Evolutionary conservation across 257 asterid species (phyloP), one percentile per base, ranked within the genome.

Genomic region (Solanum etuberosum): DNA sequence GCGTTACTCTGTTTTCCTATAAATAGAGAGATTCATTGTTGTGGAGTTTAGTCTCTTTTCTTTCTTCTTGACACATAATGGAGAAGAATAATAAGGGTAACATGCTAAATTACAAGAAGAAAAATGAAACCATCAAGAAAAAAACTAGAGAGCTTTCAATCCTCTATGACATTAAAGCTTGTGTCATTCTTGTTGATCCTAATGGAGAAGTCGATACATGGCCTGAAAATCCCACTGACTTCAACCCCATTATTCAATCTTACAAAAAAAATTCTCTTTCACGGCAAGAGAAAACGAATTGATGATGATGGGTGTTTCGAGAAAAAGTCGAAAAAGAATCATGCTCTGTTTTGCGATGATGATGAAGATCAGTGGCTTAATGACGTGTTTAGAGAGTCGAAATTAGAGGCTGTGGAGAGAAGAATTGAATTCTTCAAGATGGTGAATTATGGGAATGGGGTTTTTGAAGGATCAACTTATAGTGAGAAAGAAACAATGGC

Each of bases 191-290:
- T 29, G 5, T 78, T 37, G 88, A 34, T n/a, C 78, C 76, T 4
- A 23, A 78, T 5, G 88, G 86, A 15, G 32, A 25, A 29, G 13
- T 88, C 23, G 37, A 73, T 5, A 68, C 88, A 3, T 88, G 90
- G 88, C 88, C 90, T 2, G 88, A 88, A 65, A 88, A 85, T 40
- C 70, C 25, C 14, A 1, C 9, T 4, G 90, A 84, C 1, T 51
- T 76, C 27, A 21, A 74, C 32, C 38, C 84, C 20, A 63, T 83
- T 74, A 7, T 71, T 18, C 8, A 37, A 31, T 46, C 18, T 20
- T 83, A 72, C 65, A 57, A 86, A 12, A 37, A 23, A 48, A n/a
- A 48, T n/a, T 32, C 34, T 32, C 34, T 32, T 32, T 32, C 34
- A 32, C 34, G 3, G 34, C 34, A 32, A 32, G 34, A 27, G 38